A percentile compares a stretch with the other conserved stretches of the same genome.
These are phyloP conservation scores for Coemansia sp. DNA, from an alignment of 192 early-diverging fungal species.

Conservation along the genomic window DNA sequence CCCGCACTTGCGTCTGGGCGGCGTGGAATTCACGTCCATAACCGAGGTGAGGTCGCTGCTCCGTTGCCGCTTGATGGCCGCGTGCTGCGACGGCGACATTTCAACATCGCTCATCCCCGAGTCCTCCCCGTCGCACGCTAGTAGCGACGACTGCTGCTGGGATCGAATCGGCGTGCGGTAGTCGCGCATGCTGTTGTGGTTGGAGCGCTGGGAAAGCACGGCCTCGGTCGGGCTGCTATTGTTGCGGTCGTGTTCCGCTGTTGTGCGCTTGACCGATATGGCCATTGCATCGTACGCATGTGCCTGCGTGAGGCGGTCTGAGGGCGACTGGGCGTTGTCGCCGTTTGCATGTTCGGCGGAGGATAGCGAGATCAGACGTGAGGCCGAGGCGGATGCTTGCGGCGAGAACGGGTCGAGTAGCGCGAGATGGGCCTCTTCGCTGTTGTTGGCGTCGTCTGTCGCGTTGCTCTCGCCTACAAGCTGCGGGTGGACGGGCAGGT, in stretches of 20 bases:
- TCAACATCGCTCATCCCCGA: slow-evolving; percentile 27
- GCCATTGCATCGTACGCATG: slow-evolving; percentile 18
- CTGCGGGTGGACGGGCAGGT: slow-evolving; percentile 8
- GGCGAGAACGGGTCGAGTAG: slow-evolving; percentile 29
- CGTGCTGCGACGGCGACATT: slow-evolving; percentile 39
- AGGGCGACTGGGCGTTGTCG: slow-evolving; percentile 16
- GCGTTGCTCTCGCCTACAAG: neutral
- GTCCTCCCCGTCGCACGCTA: slow-evolving; percentile 1
- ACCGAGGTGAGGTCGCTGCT: slow-evolving; percentile 1
- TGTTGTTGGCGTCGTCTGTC: neutral
- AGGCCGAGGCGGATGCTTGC: neutral
- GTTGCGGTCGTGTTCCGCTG: neutral
- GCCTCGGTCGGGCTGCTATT: slow-evolving; percentile 7
- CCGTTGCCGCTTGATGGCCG: slow-evolving; percentile 20
- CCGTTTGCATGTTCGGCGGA: neutral
- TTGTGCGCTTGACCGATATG: slow-evolving; percentile 1
- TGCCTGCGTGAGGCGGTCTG: slow-evolving; percentile 13
- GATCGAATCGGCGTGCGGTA: neutral
- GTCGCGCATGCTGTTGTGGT: neutral
- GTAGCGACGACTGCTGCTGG: neutral
- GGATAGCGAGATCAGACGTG: neutral
- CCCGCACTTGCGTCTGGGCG: neutral
- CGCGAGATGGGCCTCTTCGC: neutral
- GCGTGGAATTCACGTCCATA: neutral
- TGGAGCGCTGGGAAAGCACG: neutral